Percentiles rank a stretch among this genome's conserved stretches.
phyloP scores from a whole-genome alignment of 2,329 filamentous ascomycete species.

The Aureobasidium sp. region DNA sequence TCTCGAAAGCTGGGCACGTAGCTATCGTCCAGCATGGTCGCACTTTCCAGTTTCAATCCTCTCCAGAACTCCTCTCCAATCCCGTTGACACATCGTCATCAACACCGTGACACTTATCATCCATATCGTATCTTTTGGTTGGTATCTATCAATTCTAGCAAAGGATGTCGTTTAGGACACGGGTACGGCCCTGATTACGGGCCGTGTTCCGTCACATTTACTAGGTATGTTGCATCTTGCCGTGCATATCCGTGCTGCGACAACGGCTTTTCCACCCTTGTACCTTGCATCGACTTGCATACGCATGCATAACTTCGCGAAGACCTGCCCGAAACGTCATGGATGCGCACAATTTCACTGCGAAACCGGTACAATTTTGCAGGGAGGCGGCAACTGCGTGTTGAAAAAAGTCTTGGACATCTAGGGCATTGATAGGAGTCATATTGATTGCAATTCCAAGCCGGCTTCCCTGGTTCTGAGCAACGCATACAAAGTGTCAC shows the following conservation, averaged over 20 bases:
- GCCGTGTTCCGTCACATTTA: no score
- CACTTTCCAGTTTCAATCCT: neutral
- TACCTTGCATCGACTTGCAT: conserved; percentile 1
- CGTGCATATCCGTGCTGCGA: neutral
- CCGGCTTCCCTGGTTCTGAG: neutral
- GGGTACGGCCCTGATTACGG: neutral
- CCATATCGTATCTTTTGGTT: conserved; percentile 8
- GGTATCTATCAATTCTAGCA: neutral
- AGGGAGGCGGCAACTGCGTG: neutral
- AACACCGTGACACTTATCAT: neutral
- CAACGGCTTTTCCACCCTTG: neutral
- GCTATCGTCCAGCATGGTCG: neutral
- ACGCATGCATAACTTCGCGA: neutral
- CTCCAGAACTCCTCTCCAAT: neutral
- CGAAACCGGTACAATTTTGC: neutral
- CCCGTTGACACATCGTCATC: conserved; percentile 5
- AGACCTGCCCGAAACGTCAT: neutral
- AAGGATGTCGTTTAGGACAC: neutral
- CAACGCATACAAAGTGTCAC: neutral
- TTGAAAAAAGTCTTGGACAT: conserved; percentile 4
- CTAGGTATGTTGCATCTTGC: neutral
- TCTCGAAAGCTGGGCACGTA: neutral
- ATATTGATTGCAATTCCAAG: no score
- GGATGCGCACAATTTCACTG: neutral
- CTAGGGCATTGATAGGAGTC: neutral